Base-by-base conservation (phyloP, 257 asterid species). In the Cynanchum wilfordii region DNA sequence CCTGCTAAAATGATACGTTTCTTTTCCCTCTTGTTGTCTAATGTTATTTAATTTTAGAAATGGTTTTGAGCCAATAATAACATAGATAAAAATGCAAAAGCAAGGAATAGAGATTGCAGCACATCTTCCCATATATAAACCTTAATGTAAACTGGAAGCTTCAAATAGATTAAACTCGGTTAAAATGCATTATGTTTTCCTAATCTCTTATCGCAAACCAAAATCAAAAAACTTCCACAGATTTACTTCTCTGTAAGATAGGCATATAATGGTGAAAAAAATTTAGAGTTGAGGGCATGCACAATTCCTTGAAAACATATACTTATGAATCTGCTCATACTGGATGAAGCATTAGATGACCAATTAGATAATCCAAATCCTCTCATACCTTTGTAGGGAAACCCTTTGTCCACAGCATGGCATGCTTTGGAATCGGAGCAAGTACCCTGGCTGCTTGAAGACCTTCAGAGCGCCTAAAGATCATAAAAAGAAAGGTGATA, bases 361-460 rank as follows among this genome's bases (percentile, higher is more conserved):
- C 65, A 58, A 58, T 24, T 25, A 25, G n/a, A 63, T 63, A 40
- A 63, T 33, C 47, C 68, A 30, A 63, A 30, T 62, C 68, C 25
- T 29, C 63, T 47, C 62, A 56, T 86, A 94, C 99, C 98, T 87
- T 91, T 50, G 98, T 94, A 67, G 99, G 99, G 81, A 87, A 94
- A 71, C 99, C 99, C 56, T 71, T 87, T 64, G 92, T 87, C 79
- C 87, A 90, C 79, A 82, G 88, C 97, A 94, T 88, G 70, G 93
- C 97, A 55, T 87, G 89, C 86, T 89, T 91, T 49, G 99, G 90
- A 71, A 94, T 91, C 60, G 99, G 96, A 71, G 93, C 92, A 76
- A 94, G 97, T 73, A 92, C 96, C 82, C 79, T 86, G 33, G 78
- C 82, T 47, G 97, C 86, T 84, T 88, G 93, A 67, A 94, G 87